phyloP scores from a whole-genome alignment of 169 alveolate species.

The Plasmodium sp. region DNA sequence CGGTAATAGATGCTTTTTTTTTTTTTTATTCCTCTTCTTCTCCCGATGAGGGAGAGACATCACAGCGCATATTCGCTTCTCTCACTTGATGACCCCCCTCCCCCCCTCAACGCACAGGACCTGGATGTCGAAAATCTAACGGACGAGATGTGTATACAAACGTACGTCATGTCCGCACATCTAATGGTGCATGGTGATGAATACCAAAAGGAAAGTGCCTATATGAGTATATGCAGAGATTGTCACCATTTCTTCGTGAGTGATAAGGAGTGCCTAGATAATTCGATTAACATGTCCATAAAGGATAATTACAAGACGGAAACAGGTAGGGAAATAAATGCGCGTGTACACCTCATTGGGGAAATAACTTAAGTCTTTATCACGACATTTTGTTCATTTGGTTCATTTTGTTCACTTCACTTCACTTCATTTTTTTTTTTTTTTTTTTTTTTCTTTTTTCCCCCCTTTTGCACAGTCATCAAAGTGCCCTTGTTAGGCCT shows the following conservation, averaged over 20 bases:
- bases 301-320: background rate
- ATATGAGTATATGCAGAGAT: slow-evolving; percentile 16
- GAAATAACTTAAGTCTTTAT: background rate
- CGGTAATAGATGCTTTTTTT: background rate
- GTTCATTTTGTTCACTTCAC: background rate
- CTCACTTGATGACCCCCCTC: background rate
- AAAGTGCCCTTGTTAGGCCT: background rate
- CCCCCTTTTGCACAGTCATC: background rate
- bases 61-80: background rate
- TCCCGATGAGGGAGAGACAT: background rate
- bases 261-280: slow-evolving; percentile 7
- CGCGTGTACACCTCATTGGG: background rate
- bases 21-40: background rate
- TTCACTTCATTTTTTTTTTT: background rate
- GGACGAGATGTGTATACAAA: slow-evolving; percentile 11
- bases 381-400: background rate
- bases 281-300: background rate
- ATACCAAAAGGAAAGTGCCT: background rate
- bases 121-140: background rate
- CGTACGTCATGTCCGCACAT: slow-evolving; percentile 3
- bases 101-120: background rate
- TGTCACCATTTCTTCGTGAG: slow-evolving; percentile 14
- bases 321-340: background rate
- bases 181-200: background rate
- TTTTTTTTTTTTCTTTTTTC: background rate